A percentile compares a stretch with the other conserved stretches of the same genome.
Evolutionary conservation across 2,329 filamentous ascomycete species (phyloP).

Genomic region (Curvularia sp.): DNA sequence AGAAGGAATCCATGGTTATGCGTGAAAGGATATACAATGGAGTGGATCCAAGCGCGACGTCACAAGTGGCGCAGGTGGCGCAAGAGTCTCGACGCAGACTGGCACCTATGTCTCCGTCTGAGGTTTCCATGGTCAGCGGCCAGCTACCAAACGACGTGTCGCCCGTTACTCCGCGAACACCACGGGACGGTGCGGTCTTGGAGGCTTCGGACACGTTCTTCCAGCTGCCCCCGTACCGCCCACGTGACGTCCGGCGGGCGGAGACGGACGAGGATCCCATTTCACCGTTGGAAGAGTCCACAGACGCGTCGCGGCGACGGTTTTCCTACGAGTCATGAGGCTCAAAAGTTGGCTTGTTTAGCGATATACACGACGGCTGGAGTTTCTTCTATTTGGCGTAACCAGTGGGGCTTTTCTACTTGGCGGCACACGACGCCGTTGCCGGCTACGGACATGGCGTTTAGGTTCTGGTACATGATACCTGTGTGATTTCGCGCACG

Average conservation of each 20-base stretch:
- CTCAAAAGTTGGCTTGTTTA: constrained; percentile 22
- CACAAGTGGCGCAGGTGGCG: constrained; percentile 27
- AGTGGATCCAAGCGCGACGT: constrained; percentile 42
- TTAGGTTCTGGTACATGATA: constrained; percentile 19
- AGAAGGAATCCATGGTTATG: constrained; percentile 58
- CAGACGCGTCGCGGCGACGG: constrained; percentile 42
- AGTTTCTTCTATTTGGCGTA: constrained; percentile 20
- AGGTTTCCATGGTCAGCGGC: constrained; percentile 41
- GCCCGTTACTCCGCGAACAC: constrained; percentile 43
- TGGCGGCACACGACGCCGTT: neutral
- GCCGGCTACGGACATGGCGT: constrained; percentile 19
- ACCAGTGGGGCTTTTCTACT: constrained; percentile 7
- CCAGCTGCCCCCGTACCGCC: constrained; percentile 35
- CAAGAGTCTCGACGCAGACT: constrained; percentile 34
- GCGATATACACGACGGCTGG: constrained; percentile 20
- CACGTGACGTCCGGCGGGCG: constrained; percentile 29
- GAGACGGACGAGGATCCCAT: constrained; percentile 45
- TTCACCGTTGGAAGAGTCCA: constrained; percentile 44
- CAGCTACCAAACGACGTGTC: constrained; percentile 35
- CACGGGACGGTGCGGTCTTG: constrained; percentile 42
- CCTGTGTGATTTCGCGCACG: constrained; percentile 18
- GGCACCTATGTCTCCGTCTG: constrained; percentile 34
- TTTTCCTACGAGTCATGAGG: constrained; percentile 52
- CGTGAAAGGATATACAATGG: constrained; percentile 58
- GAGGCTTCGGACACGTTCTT: constrained; percentile 44